Evolutionary conservation across 108 stramenopile genomes (phyloP).

Genomic region (Nitzschia putrida): DNA sequence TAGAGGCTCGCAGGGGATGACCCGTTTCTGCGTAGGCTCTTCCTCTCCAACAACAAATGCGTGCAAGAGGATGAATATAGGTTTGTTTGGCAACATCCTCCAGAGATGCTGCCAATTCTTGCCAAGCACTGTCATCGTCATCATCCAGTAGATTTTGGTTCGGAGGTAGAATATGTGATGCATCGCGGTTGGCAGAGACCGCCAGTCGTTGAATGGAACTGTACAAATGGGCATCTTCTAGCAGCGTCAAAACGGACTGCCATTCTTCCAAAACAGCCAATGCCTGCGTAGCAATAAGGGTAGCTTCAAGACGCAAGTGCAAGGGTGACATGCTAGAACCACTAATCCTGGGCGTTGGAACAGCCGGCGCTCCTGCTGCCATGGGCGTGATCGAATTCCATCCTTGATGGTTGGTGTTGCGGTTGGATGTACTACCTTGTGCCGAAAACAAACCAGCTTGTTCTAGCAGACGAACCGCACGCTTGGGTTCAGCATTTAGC

Average conservation of each 20-base stretch:
- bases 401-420: not conserved
- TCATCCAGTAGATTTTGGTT: slow-evolving; percentile 28
- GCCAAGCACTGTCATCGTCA: slow-evolving; percentile 50
- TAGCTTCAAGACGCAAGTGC: slow-evolving; percentile 26
- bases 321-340: not conserved
- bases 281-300: slow-evolving; percentile 47
- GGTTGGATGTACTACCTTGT: not conserved
- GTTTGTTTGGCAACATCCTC: not conserved
- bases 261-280: slow-evolving; percentile 47
- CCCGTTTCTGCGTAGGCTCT: slow-evolving; percentile 65
- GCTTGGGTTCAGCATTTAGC: slow-evolving; percentile 50
- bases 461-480: slow-evolving; percentile 59
- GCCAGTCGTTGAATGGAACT: slow-evolving; percentile 1
- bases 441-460: slow-evolving; percentile 39
- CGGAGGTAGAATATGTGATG: not conserved
- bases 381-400: not conserved
- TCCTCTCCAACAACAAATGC: slow-evolving; percentile 59
- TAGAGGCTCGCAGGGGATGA: slow-evolving; percentile 65
- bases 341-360: no score
- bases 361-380: no score
- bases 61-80: slow-evolving; percentile 67
- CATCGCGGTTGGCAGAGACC: not conserved
- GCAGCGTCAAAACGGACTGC: slow-evolving; percentile 35
- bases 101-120: slow-evolving; percentile 14
- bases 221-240: slow-evolving; percentile 46